Conservation (phyloP, 2,329 filamentous ascomycete species). For the Fonsecaea nubica region DNA sequence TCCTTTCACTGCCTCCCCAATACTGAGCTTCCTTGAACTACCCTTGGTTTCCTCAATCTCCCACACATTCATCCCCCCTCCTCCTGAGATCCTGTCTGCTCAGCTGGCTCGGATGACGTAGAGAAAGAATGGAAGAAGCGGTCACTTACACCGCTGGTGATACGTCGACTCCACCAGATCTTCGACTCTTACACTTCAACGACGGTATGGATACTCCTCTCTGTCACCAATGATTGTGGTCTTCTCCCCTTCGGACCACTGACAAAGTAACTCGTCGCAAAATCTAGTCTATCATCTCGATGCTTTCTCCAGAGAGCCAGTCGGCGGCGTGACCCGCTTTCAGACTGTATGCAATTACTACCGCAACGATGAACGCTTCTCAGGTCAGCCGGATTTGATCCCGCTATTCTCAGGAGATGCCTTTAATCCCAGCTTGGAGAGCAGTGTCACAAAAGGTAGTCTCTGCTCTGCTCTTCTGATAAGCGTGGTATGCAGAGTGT, state of each 20-base stretch:
- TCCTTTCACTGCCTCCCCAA: slow-evolving; percentile 6
- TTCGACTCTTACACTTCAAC: slow-evolving; percentile 89
- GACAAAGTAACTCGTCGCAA: not conserved
- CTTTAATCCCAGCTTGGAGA: slow-evolving; percentile 90
- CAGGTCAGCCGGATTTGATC: slow-evolving; percentile 68
- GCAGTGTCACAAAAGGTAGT: slow-evolving; percentile 81
- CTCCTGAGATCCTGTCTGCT: not conserved
- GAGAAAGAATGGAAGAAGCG: slow-evolving; percentile 28
- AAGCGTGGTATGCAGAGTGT: slow-evolving; percentile 7
- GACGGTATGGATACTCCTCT: slow-evolving; percentile 55
- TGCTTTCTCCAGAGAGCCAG: slow-evolving; percentile 56
- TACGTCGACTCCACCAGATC: slow-evolving; percentile 64
- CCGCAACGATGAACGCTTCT: slow-evolving; percentile 65
- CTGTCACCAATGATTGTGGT: not conserved
- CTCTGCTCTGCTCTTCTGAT: no score
- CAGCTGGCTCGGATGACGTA: slow-evolving; percentile 8
- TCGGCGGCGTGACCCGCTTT: slow-evolving; percentile 82
- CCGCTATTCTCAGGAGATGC: slow-evolving; percentile 91
- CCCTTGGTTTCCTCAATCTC: not conserved
- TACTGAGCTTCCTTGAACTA: not conserved
- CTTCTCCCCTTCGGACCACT: not conserved
- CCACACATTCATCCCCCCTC: no score
- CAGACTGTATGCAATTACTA: slow-evolving; percentile 80
- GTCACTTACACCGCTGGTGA: slow-evolving; percentile 45
- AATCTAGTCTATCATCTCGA: slow-evolving; percentile 81